Base-by-base conservation (phyloP, 257 asterid species). In the Nicotiana tabacum region DNA sequence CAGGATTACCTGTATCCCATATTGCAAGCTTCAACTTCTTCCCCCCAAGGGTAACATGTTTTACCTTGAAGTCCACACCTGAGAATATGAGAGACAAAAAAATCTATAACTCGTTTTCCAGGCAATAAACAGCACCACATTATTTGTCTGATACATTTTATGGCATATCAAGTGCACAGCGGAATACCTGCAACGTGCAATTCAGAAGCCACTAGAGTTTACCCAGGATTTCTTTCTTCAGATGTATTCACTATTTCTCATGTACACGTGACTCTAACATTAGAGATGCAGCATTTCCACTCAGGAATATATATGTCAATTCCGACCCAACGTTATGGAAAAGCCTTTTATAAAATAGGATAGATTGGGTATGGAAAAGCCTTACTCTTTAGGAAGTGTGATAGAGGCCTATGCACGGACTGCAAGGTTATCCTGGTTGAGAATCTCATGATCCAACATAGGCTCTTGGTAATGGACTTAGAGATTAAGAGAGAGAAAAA, bases 61-160 rank as follows among this genome's bases (percentile, higher is more conserved):
- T 94, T 81, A 96, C 97, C 92, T 96, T 96, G 83, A 96, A 96
- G 90, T 96, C 98, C 82, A 94, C 98, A 81, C 99, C 99, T 95
- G 91, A 55, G 33, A 74, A 68, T 48, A 66, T 39, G 61, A 66
- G 55, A 11, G 33, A 6, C 3, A 60, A 16, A 37, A 48, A 51
- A 51, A 10, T 29, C 33, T 8, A 30, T 74, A 13, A 72, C 37
- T 46, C 27, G 39, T 46, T 21, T 24, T 24, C 79, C 24, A 46
- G 61, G 21, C 4, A 21, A 46, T n/a, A 70, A 48, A 74, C 53
- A 27, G 15, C 3, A 66, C 5, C 48, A 74, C 7, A 74, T 37
- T 17, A 74, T 46, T 43, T 24, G 6, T 21, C 78, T 72, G 33
- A 13, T 46, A 17, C 1, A 74, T 74, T 33, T 48, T 3, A 24